Conservation (phyloP, 371 early-diverging fungal species). For the Sporodiniella umbellata region DNA sequence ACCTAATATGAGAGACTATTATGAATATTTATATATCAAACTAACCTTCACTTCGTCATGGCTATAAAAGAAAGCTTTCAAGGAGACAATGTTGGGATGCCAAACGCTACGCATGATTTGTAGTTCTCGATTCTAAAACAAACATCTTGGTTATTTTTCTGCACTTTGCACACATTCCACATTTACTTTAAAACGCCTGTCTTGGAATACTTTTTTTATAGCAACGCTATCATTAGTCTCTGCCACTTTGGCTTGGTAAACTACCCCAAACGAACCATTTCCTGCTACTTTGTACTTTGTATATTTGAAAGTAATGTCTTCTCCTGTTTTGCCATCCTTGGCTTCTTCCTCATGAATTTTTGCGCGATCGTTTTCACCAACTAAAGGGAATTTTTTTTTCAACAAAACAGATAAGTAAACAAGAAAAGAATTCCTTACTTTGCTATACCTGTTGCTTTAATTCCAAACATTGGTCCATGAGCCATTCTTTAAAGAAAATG, state of each 20-base stretch:
- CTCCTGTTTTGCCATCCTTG: conserved; percentile 82
- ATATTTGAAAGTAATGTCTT: conserved; percentile 79
- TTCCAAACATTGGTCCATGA: conserved; percentile 29
- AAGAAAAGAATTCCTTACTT: not conserved
- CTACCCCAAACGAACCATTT: conserved; percentile 96
- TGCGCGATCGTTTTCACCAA: conserved; percentile 19
- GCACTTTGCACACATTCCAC: not conserved
- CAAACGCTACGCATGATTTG: conserved; percentile 84
- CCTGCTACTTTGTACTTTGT: conserved; percentile 89
- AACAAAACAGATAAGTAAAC: not conserved
- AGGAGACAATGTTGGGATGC: conserved; percentile 82
- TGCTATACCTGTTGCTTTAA: conserved; percentile 23
- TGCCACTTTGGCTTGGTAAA: conserved; percentile 88
- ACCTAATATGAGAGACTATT: not conserved
- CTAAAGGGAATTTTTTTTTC: not conserved
- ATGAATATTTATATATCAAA: not conserved
- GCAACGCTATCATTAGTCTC: conserved; percentile 79
- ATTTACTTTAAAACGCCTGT: conserved; percentile 90
- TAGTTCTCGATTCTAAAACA: conserved; percentile 81
- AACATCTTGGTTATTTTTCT: not conserved
- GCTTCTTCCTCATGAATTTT: conserved; percentile 56
- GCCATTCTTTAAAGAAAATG: conserved; percentile 17
- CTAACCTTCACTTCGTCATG: conserved; percentile 56
- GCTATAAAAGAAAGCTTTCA: conserved; percentile 82
- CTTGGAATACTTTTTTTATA: conserved; percentile 96